A percentile compares a stretch with the other conserved stretches of the same genome.
Evolutionary conservation across 768 basidiomycete species (phyloP).

Genomic region (Boletales sp.): DNA sequence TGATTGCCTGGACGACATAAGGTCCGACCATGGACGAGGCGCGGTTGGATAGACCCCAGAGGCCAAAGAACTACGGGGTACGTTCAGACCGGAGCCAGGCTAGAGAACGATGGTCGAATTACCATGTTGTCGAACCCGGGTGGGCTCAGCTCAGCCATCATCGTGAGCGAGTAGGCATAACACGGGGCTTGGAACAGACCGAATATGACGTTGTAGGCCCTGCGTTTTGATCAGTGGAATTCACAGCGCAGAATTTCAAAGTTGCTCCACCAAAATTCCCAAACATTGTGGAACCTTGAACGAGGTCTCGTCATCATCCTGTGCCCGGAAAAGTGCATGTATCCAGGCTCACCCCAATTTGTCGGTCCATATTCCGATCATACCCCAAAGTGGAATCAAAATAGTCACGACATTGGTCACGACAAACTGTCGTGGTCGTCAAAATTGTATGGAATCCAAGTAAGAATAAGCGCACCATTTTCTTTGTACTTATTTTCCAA

Average conservation of each 20-base stretch:
- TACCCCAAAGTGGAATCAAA: constrained; percentile 80
- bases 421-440: constrained; percentile 50
- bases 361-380: constrained; percentile 80
- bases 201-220: constrained; percentile 77
- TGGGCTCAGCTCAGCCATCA: constrained; percentile 87
- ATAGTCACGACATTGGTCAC: constrained; percentile 75
- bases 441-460: neutral
- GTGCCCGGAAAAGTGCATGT: neutral
- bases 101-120: neutral
- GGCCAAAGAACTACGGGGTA: constrained; percentile 67
- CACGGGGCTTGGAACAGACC: constrained; percentile 85
- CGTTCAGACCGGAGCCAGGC: neutral
- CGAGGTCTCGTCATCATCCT: too few species aligned
- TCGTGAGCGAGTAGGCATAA: constrained; percentile 81
- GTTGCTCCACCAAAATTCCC: too few species aligned
- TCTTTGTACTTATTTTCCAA: constrained; percentile 78
- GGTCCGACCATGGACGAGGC: constrained; percentile 87
- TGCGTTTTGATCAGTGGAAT: constrained; percentile 20
- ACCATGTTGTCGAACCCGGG: constrained; percentile 86
- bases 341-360: constrained; percentile 56
- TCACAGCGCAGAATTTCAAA: too few species aligned
- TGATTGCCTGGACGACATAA: constrained; percentile 82
- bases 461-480: constrained; percentile 49
- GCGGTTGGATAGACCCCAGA: constrained; percentile 81
- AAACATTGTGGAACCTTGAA: too few species aligned